Conservation (phyloP, 768 basidiomycete species). For the Boletus coccyginus region DNA sequence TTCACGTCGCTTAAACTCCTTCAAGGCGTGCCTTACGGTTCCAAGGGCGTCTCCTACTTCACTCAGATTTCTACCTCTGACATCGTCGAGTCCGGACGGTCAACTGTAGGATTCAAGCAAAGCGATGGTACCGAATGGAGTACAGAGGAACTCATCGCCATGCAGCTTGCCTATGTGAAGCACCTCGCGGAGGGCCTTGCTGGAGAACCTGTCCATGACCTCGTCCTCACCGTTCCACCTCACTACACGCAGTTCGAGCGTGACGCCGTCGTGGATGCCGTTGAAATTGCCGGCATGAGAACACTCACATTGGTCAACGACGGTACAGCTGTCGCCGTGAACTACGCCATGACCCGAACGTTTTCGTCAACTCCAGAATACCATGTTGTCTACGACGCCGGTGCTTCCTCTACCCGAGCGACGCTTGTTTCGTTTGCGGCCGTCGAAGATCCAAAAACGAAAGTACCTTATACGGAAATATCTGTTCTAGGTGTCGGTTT, state of each 20-base stretch:
- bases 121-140: conserved; percentile 70
- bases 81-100: conserved; percentile 51
- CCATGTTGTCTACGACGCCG: conserved; percentile 94
- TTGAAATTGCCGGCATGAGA: conserved; percentile 85
- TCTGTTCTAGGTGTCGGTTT: conserved; percentile 80
- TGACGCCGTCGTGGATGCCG: conserved; percentile 87
- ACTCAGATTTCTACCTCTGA: conserved; percentile 54
- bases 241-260: conserved; percentile 91
- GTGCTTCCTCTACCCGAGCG: conserved; percentile 77
- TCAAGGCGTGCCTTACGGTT: conserved; percentile 65
- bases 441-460: conserved; percentile 47
- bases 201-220: conserved; percentile 77
- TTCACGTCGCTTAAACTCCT: conserved; percentile 85
- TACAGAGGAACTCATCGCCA: conserved; percentile 88
- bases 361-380: conserved; percentile 72
- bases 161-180: conserved; percentile 91
- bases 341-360: conserved; percentile 94
- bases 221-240: conserved; percentile 86
- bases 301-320: conserved; percentile 88
- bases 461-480: conserved; percentile 61
- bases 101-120: conserved; percentile 57
- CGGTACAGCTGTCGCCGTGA: conserved; percentile 92
- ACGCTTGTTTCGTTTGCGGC: conserved; percentile 69
- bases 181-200: conserved; percentile 77
- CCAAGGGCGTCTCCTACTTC: conserved; percentile 57